Percentiles rank a stretch among this genome's conserved stretches.
These are phyloP conservation scores for Curvularia verruculosa DNA, from an alignment of 2,329 filamentous ascomycete species.

Conservation along the genomic window DNA sequence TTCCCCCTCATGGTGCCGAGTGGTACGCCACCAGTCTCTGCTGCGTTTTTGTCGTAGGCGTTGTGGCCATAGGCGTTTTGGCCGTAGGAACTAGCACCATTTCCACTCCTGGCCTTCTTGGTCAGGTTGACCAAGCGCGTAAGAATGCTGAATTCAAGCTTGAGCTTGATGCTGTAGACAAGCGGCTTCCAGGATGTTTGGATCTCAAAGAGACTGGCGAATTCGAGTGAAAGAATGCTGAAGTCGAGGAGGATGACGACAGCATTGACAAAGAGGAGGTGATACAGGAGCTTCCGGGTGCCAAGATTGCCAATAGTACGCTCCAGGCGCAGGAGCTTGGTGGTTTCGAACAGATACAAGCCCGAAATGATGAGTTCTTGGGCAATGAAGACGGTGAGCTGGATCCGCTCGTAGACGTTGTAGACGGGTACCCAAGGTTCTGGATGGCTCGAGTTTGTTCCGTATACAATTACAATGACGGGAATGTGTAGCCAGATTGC, in stretches of 20 bases:
- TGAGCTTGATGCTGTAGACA: slow-evolving; percentile 54
- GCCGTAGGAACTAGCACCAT: slow-evolving; percentile 23
- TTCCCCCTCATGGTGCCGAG: slow-evolving; percentile 23
- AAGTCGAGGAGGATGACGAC: slow-evolving; percentile 33
- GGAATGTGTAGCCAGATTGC: slow-evolving; percentile 60
- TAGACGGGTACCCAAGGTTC: slow-evolving; percentile 38
- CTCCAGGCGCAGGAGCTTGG: slow-evolving; percentile 23
- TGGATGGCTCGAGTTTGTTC: slow-evolving; percentile 49
- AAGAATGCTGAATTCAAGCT: slow-evolving; percentile 61
- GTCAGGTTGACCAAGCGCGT: slow-evolving; percentile 38
- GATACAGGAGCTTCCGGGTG: slow-evolving; percentile 19
- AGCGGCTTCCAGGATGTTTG: slow-evolving; percentile 46
- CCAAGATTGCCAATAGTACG: slow-evolving; percentile 22
- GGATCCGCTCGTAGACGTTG: slow-evolving; percentile 51
- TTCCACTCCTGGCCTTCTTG: slow-evolving; percentile 9
- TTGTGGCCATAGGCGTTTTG: slow-evolving; percentile 10
- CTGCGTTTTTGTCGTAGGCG: slow-evolving; percentile 7
- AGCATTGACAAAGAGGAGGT: slow-evolving; percentile 32
- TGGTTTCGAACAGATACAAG: slow-evolving; percentile 59
- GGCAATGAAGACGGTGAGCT: slow-evolving; percentile 48
- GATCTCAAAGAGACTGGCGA: slow-evolving; percentile 25
- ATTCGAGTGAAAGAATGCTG: slow-evolving; percentile 31
- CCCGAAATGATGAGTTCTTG: slow-evolving; percentile 48
- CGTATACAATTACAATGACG: slow-evolving; percentile 60
- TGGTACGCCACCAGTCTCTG: slow-evolving; percentile 11